Conservation (phyloP, 306 rosid genomes). For the Fragaria vesca region DNA sequence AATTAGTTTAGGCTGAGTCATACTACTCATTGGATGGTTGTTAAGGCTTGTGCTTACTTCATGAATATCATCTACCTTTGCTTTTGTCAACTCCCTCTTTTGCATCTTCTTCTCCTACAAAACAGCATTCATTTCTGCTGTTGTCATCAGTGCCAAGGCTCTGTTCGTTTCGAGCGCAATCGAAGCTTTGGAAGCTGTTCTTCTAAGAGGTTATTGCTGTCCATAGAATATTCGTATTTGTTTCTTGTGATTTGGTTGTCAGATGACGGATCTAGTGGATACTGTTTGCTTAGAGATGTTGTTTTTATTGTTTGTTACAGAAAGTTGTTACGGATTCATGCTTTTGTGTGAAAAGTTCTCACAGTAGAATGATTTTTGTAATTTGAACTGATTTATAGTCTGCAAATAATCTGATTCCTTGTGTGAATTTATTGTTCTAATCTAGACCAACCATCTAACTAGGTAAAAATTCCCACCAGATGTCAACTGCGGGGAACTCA, state of each 20-base stretch:
- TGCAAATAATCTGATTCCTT: not conserved
- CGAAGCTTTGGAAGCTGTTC: constrained; percentile 1
- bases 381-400: not conserved
- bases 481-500: constrained; percentile 64
- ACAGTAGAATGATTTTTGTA: too few relatives aligned
- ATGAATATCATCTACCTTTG: not conserved
- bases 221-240: not conserved
- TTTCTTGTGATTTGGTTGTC: not conserved
- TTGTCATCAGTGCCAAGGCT: not conserved
- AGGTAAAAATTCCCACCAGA: constrained; percentile 49
- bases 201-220: not conserved
- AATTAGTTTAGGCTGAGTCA: not conserved
- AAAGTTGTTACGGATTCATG: not conserved
- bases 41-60: constrained; percentile 18
- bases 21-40: constrained; percentile 2
- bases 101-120: constrained; percentile 8
- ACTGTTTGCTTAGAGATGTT: not conserved
- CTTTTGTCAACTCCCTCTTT: constrained; percentile 16
- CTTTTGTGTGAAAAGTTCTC: constrained; percentile 7
- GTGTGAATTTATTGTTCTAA: constrained; percentile 31
- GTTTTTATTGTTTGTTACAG: not conserved
- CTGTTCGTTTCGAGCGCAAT: not conserved
- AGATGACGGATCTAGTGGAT: constrained; percentile 4
- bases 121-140: not conserved
- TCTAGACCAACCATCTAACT: constrained; percentile 33